Evolutionary conservation across 495 filamentous ascomycete species (phyloP), one percentile per base, ranked within the genome.

Genomic region (Sordaria brevicollis): DNA sequence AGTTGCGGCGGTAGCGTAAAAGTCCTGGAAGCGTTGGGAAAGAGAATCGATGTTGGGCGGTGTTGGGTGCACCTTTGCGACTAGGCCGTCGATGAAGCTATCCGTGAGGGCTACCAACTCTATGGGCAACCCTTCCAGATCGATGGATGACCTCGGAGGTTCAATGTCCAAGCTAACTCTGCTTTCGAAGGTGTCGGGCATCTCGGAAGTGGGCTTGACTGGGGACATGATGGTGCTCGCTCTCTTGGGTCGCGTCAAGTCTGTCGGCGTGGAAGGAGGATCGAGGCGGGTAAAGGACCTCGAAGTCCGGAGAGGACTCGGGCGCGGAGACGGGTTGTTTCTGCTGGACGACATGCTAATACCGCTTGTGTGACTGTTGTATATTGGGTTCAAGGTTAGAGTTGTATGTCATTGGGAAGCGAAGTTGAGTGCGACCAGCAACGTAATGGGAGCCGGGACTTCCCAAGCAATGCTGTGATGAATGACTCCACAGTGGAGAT

Each of bases 11-110:
- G 89, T 89, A 36, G 84, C 82, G 78, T 99, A 99, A 76, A 98
- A 99, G 38, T 96, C 92, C 80, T 99, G 96, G 77, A 97, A 98
- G 25, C 96, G 81, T n/a, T 83, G 83, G 5, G 94, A 90, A 29
- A 98, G 88, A 72, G 87, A 91, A 25, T 96, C 92, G 73, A 94
- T 90, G 49, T 90, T 90, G 2, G 94, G 89, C 10, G 96, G 95
- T 13, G 88, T 89, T 17, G 91, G 87, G 79, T 96, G 91, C 31
- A 96, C 89, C 82, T 92, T 96, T 69, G 92, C 93, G 67, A 88
- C 91, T 34, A 99, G 81, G 6, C 93, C 96, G 71, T 96, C 92
- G 75, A 97, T 90, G 79, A 99, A 99, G 69, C 93, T 95, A 78
- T 99, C 95, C 43, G 90, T 91, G 75, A 97, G 81, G 82, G 92